Conservation (phyloP, 2,329 filamentous ascomycete species). For the Aspergillus quadrilineatus region DNA sequence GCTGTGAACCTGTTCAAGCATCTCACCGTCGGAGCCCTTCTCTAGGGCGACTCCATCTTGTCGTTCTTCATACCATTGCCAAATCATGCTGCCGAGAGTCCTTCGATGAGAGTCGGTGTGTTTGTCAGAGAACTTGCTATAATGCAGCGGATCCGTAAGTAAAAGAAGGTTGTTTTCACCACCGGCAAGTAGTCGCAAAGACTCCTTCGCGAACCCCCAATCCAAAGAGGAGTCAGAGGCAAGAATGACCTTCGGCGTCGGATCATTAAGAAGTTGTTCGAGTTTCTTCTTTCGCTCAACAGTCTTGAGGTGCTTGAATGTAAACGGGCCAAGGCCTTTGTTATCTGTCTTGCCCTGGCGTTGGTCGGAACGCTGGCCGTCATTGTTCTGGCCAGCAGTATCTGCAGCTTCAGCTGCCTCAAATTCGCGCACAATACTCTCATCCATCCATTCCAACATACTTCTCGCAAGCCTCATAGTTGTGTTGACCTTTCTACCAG, state of each 20-base stretch:
- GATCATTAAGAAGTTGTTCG: constrained; percentile 61
- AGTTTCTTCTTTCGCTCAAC: constrained; percentile 81
- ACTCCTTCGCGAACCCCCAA: constrained; percentile 89
- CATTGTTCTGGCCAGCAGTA: constrained; percentile 38
- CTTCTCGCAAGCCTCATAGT: constrained; percentile 89
- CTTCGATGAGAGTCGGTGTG: constrained; percentile 41
- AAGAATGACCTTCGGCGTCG: constrained; percentile 70
- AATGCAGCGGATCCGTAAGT: constrained; percentile 67
- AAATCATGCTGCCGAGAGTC: constrained; percentile 72
- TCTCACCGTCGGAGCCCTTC: constrained; percentile 54
- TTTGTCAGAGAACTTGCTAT: constrained; percentile 24
- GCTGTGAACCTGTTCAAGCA: constrained; percentile 65
- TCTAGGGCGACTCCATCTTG: constrained; percentile 63
- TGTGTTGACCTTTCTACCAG: constrained; percentile 79
- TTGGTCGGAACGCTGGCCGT: constrained; percentile 40
- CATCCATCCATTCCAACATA: constrained; percentile 99
- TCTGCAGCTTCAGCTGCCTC: constrained; percentile 59
- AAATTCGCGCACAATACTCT: constrained; percentile 88
- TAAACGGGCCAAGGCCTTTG: constrained; percentile 70
- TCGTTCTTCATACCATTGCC: constrained; percentile 74
- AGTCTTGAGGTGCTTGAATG: constrained; percentile 80
- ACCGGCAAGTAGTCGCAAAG: constrained; percentile 70
- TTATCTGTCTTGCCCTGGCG: constrained; percentile 39
- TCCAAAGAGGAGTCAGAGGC: constrained; percentile 87
- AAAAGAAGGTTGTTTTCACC: constrained; percentile 82